Conservation (phyloP, 495 filamentous ascomycete genomes). For the Tuber brumale region DNA sequence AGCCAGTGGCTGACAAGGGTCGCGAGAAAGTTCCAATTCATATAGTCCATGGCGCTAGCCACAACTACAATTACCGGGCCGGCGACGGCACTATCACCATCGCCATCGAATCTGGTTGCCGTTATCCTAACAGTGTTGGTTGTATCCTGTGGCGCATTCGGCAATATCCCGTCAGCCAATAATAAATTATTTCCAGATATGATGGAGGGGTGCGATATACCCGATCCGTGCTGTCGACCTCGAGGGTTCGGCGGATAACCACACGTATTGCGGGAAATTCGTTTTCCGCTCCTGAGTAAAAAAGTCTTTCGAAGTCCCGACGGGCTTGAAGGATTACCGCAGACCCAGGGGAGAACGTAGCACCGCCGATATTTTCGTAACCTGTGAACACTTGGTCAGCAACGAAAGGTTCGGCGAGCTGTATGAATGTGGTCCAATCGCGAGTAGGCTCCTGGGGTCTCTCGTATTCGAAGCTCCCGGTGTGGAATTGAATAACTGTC, state of each 20-base stretch:
- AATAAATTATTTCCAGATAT: neutral
- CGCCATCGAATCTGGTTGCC: neutral
- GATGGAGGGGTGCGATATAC: neutral
- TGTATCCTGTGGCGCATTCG: neutral
- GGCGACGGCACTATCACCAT: neutral
- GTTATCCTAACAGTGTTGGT: neutral
- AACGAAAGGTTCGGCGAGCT: neutral
- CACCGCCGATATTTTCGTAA: neutral
- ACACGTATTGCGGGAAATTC: neutral
- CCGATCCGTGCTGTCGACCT: neutral
- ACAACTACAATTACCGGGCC: neutral
- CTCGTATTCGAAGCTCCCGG: neutral
- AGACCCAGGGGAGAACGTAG: neutral
- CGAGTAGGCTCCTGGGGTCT: neutral
- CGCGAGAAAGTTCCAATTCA: neutral
- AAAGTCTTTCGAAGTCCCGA: neutral
- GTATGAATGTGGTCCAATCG: neutral
- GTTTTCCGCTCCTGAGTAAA: neutral
- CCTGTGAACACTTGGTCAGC: neutral
- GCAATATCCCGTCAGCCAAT: neutral
- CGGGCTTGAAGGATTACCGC: neutral
- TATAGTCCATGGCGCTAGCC: neutral
- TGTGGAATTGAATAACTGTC: neutral
- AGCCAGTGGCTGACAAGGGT: neutral
- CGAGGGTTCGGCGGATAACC: neutral